Evolutionary conservation across 257 asterid genomes (phyloP), one percentile per base, ranked within the genome.

Genomic region (Coffea eugenioides): DNA sequence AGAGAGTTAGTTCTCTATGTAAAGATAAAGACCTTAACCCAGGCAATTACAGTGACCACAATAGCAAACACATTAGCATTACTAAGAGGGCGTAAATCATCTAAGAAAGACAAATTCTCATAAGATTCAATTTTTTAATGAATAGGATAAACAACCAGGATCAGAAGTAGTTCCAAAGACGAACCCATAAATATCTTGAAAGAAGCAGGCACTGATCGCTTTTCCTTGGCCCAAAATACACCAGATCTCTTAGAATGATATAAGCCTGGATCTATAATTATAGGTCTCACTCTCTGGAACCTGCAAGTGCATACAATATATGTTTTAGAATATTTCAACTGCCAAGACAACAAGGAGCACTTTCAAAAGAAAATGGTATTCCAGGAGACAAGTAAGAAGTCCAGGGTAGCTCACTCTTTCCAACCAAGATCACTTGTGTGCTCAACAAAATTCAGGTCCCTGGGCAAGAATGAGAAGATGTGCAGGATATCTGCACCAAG

Each of bases 161-260:
- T 31, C 3, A 45, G 65, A 56, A 18, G 5, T 11, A 65, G 14
- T 16, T 51, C 25, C 36, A 57, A 73, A 71, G 39, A 46, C 45
- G 12, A 78, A 92, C 99, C 99, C 73, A 91, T 89, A 85, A 94
- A 96, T 82, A 94, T 80, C 90, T 91, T 96, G 87, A 94, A 96
- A 66, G 99, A 88, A 75, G 91, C 97, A 59, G 98, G 99, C 81
- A 92, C 20, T 0, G 95, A 92, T 85, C 99, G 87, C 77, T 88
- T 94, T 90, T 96, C 97, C 82, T 93, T 96, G 48, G 99, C 99
- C 98, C 97, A 96, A 83, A 94, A 96, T 27, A 96, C 98, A 59
- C 97, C 95, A 45, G 97, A 94, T 92, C 84, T 94, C 88, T 88
- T 91, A 20, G 90, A 78, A 88, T 96, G 98, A 83, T 96, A 96